Conservation (phyloP, 2,329 filamentous ascomycete genomes). For the Fusarium sororula region DNA sequence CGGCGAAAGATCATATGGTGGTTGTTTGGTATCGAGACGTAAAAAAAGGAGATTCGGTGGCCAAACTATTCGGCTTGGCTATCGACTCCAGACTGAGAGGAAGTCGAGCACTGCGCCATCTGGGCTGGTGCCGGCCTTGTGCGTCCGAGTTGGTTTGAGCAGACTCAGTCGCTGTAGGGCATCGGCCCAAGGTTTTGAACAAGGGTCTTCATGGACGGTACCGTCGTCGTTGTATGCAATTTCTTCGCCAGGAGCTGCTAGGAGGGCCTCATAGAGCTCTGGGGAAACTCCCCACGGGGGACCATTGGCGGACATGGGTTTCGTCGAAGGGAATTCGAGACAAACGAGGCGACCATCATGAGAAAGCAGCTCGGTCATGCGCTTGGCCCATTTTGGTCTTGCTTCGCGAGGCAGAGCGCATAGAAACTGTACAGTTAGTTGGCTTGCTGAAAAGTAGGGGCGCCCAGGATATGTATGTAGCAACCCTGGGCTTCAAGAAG, state of each 20-base stretch:
- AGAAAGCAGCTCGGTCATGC: conserved; percentile 60
- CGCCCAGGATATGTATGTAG: neutral
- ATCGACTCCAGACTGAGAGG: conserved; percentile 62
- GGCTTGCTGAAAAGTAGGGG: conserved; percentile 1
- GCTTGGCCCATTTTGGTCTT: conserved; percentile 62
- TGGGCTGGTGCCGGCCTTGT: conserved; percentile 55
- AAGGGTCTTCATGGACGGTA: conserved; percentile 52
- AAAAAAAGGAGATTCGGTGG: conserved; percentile 22
- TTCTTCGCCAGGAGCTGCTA: conserved; percentile 74
- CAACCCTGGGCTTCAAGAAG: neutral
- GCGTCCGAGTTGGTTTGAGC: conserved; percentile 61
- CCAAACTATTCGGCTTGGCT: conserved; percentile 17
- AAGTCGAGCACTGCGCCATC: conserved; percentile 61
- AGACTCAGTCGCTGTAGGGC: conserved; percentile 58
- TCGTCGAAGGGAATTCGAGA: conserved; percentile 82
- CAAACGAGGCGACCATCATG: conserved; percentile 64
- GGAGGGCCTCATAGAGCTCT: conserved; percentile 75
- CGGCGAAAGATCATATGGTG: conserved; percentile 33
- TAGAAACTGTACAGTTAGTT: conserved; percentile 60
- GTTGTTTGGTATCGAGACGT: conserved; percentile 38
- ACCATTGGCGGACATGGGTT: conserved; percentile 70
- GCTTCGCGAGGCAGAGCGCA: conserved; percentile 66
- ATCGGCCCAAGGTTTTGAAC: conserved; percentile 50
- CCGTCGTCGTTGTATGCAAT: conserved; percentile 65
- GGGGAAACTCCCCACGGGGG: conserved; percentile 78